Evolutionary conservation across 345 rosid genomes (phyloP), one percentile per base, ranked within the genome.

Genomic region (Eucalyptus globulus): DNA sequence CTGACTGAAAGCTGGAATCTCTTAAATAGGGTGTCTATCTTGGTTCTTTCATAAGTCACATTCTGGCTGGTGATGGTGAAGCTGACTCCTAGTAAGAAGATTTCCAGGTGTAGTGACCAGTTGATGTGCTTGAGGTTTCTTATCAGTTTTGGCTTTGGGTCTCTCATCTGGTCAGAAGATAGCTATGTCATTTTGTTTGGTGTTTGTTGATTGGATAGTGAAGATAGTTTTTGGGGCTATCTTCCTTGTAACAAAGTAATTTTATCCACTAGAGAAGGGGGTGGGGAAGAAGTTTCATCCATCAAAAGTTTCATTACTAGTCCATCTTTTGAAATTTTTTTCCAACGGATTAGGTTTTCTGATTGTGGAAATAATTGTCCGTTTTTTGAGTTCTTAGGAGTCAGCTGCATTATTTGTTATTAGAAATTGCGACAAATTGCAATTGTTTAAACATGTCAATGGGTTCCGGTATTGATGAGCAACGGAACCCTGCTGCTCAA

Each of bases 31-130:
- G 93, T 93, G 91, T 93, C 94, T 95, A 93, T 96, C 90, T 95
- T 94, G 96, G 96, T 94, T 95, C 88, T 96, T 91, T 96, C 94
- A 50, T 95, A 92, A 90, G 91, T 95, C 97, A 92, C 94, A 85
- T 95, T 93, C 95, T 92, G 95, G 95, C 92, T 91, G 83, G 83
- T 76, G 96, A 92, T 94, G 97, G 93, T 91, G 98, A 93, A 93
- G 97, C 95, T 94, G 93, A 93, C 95, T 93, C 93, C 96, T 96
- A 96, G 90, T 95, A 94, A 95, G 97, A 96, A 94, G 97, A 95
- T 93, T 90, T 90, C 93, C 97, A 89, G 97, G 95, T 95, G 95
- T 95, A 95, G 94, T 95, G 93, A 91, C 93, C 93, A 92, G 93
- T 94, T 94, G 94, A 92, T 95, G 94, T 93, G 93, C 94, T 92